Conservation (phyloP, 2,329 filamentous ascomycete species). For the Phoma sp. region DNA sequence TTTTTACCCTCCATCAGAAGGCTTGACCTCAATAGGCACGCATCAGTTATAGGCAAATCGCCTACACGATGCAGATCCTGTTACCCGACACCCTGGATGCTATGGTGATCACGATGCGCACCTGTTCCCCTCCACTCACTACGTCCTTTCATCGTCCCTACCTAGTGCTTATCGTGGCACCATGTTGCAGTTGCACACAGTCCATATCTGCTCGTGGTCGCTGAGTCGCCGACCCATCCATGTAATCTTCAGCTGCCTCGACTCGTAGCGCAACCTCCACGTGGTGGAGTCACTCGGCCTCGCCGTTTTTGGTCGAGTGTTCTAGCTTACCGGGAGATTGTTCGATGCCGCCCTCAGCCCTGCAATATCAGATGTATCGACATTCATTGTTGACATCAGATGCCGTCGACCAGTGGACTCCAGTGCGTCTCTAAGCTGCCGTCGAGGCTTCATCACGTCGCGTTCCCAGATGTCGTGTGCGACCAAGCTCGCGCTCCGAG, state of each 20-base stretch:
- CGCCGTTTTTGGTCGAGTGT: not conserved
- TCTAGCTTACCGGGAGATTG: not conserved
- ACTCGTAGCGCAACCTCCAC: not conserved
- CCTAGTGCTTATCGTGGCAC: not conserved
- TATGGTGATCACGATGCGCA: not conserved
- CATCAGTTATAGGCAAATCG: not conserved
- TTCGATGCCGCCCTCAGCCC: not conserved
- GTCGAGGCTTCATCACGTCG: not conserved
- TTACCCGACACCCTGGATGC: not conserved
- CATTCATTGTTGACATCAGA: not conserved
- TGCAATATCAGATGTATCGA: not conserved
- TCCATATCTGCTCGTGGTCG: not conserved
- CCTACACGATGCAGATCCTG: slow-evolving; percentile 3
- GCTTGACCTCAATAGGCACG: not conserved
- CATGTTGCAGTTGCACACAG: not conserved
- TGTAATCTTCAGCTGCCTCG: not conserved
- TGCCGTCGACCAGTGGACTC: not conserved
- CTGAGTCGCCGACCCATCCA: not conserved
- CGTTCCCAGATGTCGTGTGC: not conserved
- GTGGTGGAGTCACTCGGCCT: not conserved
- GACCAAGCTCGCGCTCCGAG: not conserved
- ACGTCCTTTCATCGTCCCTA: too few species aligned
- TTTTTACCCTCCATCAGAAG: not conserved
- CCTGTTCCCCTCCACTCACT: not conserved
- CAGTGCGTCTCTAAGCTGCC: not conserved